phyloP scores from a whole-genome alignment of 257 asterid genomes.

The Capsicum chinense region DNA sequence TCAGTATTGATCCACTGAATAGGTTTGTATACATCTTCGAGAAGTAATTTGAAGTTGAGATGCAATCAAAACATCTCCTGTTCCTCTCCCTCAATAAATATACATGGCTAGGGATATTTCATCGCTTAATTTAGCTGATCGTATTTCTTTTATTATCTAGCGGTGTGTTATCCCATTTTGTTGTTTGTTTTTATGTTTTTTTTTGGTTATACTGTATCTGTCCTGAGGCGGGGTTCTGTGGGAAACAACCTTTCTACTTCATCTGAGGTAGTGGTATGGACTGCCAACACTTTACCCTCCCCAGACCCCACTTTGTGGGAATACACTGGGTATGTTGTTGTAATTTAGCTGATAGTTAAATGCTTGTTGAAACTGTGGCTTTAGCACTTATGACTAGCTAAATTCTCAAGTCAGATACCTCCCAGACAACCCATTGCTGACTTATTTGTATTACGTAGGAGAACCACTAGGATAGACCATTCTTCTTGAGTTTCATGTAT shows the following conservation, averaged over 20 bases:
- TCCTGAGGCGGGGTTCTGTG: too few relatives aligned
- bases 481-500: background rate
- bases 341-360: background rate
- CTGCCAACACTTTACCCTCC: too few relatives aligned
- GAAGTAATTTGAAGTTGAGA: background rate
- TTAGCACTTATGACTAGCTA: conserved; percentile 1
- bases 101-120: background rate
- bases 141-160: background rate
- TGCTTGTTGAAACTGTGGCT: background rate
- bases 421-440: background rate
- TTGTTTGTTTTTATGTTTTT: too few relatives aligned
- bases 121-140: background rate
- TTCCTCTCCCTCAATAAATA: background rate
- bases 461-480: conserved; percentile 16
- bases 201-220: too few relatives aligned
- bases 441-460: background rate
- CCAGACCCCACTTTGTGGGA: too few relatives aligned
- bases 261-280: too few relatives aligned
- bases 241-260: too few relatives aligned
- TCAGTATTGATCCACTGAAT: conserved; percentile 16
- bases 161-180: too few relatives aligned
- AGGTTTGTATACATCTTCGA: background rate
- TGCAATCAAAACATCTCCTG: background rate
- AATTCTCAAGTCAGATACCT: background rate
- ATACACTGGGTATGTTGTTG: too few relatives aligned